Base-by-base conservation (phyloP, 345 rosid genomes). In the Turritis glabra region DNA sequence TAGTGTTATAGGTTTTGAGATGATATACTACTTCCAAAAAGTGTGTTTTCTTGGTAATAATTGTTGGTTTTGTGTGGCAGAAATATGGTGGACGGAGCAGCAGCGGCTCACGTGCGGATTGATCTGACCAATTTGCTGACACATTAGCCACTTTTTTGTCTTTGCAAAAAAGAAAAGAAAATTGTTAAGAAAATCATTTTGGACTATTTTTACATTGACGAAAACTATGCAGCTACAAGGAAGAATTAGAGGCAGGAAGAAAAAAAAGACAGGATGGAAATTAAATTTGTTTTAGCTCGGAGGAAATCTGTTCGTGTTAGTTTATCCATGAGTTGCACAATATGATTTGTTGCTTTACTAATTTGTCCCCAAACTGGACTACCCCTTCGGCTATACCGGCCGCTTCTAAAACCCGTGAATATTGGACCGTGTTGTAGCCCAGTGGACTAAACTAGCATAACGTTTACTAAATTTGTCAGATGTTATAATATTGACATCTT, bases 1-100 rank as follows among this genome's bases (percentile, higher is more conserved):
- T 19, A 50, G 2, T 13, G 17, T 27, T 40, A 41, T n/a, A 40
- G 37, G 21, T 22, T 52, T 37, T 17, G 50, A 73, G 72, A 65
- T 33, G 33, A 13, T 65, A 65, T 40, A 53, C 15, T 66, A 37
- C 15, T 53, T 54, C 17, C 57, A 12, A 9, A 33, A 14, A 7
- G 59, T 56, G 1, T 47, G 26, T 43, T 52, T 2, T 40, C 4
- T 41, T 53, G 35, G 56, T 64, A 32, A 38, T 15, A 65, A 8
- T 23, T 17, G n/a, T 30, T 61, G 26, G 17, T 70, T 11, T 11
- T 70, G 46, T 64, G 37, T 76, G 67, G 53, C 79, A 86, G 89
- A 86, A 82, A 59, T 86, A 86, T 69, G 80, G 80, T 15, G 88
- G 90, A 43, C 87, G 86, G 79, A 82, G 88, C 69, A 74, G 84